Percentiles rank a stretch among this genome's conserved stretches.
phyloP scores from a whole-genome alignment of 2,329 filamentous ascomycete genomes.

The Endocalyx cinctus region DNA sequence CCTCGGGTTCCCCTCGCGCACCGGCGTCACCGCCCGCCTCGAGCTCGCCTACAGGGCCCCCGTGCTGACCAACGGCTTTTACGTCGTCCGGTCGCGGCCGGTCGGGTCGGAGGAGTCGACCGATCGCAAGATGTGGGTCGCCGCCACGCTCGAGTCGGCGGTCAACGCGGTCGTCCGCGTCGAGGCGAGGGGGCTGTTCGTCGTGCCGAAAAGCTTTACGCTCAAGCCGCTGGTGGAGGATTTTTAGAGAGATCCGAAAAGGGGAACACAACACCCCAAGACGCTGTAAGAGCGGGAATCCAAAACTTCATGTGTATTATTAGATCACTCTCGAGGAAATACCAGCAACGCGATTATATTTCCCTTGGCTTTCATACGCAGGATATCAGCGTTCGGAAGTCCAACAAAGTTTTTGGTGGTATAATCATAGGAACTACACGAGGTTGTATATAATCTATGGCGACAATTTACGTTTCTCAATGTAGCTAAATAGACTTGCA shows the following conservation, averaged over 20 bases:
- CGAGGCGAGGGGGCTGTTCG: constrained; percentile 53
- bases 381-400: no score
- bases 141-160: constrained; percentile 48
- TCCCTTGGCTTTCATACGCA: no score
- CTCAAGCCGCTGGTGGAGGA: constrained; percentile 33
- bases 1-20: constrained; percentile 39
- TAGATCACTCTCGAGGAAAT: no score
- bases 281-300: no score
- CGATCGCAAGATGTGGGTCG: constrained; percentile 50
- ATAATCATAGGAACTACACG: no score
- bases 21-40: constrained; percentile 53
- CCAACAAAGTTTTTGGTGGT: no score
- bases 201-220: constrained; percentile 48
- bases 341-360: no score
- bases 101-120: constrained; percentile 22
- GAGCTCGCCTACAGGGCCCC: constrained; percentile 60
- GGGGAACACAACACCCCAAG: no score
- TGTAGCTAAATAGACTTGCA: no score
- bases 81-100: constrained; percentile 52
- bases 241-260: constrained; percentile 25
- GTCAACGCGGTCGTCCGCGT: constrained; percentile 55
- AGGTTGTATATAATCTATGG: no score
- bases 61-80: constrained; percentile 56
- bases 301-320: no score
- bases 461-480: no score